Base-by-base conservation (phyloP, 2,329 filamentous ascomycete genomes). In the Sporothrix dimorphospora region DNA sequence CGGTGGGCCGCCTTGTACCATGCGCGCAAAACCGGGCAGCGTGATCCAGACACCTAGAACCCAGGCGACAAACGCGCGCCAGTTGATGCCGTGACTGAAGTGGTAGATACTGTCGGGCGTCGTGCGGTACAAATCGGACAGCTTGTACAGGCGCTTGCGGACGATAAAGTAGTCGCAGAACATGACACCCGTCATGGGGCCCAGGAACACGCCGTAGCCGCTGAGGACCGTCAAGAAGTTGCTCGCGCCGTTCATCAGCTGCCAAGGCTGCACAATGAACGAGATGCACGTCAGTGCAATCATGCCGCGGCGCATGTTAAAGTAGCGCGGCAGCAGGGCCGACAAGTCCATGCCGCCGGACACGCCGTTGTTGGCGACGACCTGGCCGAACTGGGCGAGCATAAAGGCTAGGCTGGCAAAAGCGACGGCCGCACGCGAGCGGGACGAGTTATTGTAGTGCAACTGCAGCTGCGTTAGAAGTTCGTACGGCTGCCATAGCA, bases 281-380 rank as follows among this genome's bases (percentile, higher is more conserved):
- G 69, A 71, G 30, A 63, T 24, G 30, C 57, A 65, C 12, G 69
- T 61, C 30, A 71, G 34, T 2, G 47, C 42, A 7, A 71, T 19
- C 69, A 71, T 71, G 1, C 87, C 87, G 1, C 87, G 83, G 5
- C 86, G 79, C 72, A 89, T 88, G 76, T 86, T 87, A 78, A 89
- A 83, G 73, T 83, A 88, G 45, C 80, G 81, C 0, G 86, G 85
- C 72, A 83, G 83, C 0, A 88, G 78, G 0, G 83, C 85, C 0
- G 86, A 82, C 71, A 88, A 79, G 75, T 89, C 88, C 81, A 89
- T 88, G 7, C 87, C 87, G 2, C 82, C 81, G 0, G 82, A 83
- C 74, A 86, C 82, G 1, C 81, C 81, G 74, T 87, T 88, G 69
- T 84, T 79, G 47, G 85, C 81, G 12, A 81, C 79, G 73, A 83